Evolutionary conservation across 2,329 filamentous ascomycete species (phyloP), one percentile per base, ranked within the genome.

Genomic region (Nannizziopsis arthrosporioides): DNA sequence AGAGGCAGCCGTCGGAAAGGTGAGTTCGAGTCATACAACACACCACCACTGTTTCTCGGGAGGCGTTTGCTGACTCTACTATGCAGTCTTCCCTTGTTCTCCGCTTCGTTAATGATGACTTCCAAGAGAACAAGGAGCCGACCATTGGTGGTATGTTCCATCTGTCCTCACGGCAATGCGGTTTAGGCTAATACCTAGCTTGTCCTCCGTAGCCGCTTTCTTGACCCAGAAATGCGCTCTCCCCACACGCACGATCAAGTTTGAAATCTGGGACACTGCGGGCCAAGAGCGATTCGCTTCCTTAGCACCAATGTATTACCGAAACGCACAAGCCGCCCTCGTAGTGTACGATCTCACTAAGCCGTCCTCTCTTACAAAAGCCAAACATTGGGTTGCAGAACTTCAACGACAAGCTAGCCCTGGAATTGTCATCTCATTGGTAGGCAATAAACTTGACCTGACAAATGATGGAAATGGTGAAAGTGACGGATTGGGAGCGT

Each of bases 281-380:
- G 92, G 92, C 55, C 92, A 98, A 72, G 92, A 98, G 71, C 82
- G 93, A 63, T 98, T 96, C 78, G 96, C 96, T 76, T 96, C 92
- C 11, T 77, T 98, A 57, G 92, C 92, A 30, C 92, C 92, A 61
- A 98, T 98, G 92, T 98, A 98, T 76, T 98, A 98, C 73, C 77
- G 93, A 61, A 98, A 98, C 67, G 93, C 93, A 59, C 96, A 98
- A 78, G 96, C 92, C 72, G 92, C 93, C 50, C 90, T 98, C 30
- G 90, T 98, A 43, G 92, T 98, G 57, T 98, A 98, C 70, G 92
- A 98, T 71, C 95, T 98, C 63, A 98, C 92, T 34, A 35, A 54
- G 57, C 53, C 96, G 88, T 80, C 89, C 55, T 98, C 92, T 42
- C 76, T 98, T 62, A 92, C 96, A 70, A 98, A 98, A 76, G 93